Percentiles rank a stretch among this genome's conserved stretches.
phyloP scores from a whole-genome alignment of 2,329 filamentous ascomycete genomes.

The Neonectria hederae region DNA sequence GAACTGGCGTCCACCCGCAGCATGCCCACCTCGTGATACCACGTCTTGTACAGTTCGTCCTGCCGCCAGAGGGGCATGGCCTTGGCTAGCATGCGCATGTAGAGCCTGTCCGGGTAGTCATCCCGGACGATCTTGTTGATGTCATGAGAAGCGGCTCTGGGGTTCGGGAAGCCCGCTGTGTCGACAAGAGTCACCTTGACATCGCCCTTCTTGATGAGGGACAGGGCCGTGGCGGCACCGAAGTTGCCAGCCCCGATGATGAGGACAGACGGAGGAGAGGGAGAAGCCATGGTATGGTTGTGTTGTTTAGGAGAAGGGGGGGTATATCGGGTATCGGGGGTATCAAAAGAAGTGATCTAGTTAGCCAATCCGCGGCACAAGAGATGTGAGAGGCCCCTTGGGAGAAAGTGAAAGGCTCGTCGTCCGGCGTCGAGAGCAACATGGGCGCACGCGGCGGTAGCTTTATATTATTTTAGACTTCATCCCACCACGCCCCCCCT shows the following conservation, averaged over 20 bases:
- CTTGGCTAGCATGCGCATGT: constrained; percentile 52
- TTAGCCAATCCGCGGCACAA: background rate
- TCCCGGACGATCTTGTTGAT: constrained; percentile 57
- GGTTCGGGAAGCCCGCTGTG: constrained; percentile 48
- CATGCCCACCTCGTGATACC: constrained; percentile 69
- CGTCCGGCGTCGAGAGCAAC: background rate
- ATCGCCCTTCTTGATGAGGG: constrained; percentile 44
- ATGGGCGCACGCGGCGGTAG: background rate
- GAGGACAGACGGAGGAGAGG: constrained; percentile 40
- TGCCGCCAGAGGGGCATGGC: constrained; percentile 53
- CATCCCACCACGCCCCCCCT: background rate
- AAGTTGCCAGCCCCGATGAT: constrained; percentile 57
- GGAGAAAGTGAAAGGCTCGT: background rate
- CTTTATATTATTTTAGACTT: background rate
- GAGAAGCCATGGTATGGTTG: constrained; percentile 10
- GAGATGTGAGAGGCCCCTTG: background rate
- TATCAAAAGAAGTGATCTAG: background rate
- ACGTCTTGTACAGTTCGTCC: constrained; percentile 60
- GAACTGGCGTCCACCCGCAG: constrained; percentile 51
- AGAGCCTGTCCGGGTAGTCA: constrained; percentile 53
- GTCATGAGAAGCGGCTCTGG: constrained; percentile 57
- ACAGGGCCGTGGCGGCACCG: constrained; percentile 54
- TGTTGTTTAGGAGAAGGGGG: background rate
- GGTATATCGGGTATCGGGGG: background rate
- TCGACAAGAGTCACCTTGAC: constrained; percentile 50